Conservation (phyloP, 179 eudicot genomes). For the Beta lomatogona region DNA sequence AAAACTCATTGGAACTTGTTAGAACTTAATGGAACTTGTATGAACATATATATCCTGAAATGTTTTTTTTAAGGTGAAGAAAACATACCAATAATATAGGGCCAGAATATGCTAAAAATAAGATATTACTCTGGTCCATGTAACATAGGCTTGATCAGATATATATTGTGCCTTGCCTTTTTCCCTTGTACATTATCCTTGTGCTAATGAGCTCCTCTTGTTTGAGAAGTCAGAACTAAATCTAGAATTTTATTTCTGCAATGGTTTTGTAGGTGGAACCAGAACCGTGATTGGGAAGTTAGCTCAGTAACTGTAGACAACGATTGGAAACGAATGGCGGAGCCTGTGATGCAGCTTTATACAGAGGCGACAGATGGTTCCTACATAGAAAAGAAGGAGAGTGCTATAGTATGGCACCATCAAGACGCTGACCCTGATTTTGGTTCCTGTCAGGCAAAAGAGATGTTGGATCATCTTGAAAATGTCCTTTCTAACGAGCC, state of each 20-base stretch:
- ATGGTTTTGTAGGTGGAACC: slow-evolving; percentile 46
- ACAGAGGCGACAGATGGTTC: slow-evolving; percentile 68
- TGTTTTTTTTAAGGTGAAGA: neutral
- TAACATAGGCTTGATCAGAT: neutral
- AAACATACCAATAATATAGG: neutral
- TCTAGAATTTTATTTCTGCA: neutral
- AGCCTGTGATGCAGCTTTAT: slow-evolving; percentile 54
- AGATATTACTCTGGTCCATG: neutral
- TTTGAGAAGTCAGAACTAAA: no score
- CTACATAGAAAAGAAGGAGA: slow-evolving; percentile 54
- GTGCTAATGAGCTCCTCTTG: no score
- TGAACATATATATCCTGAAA: no score
- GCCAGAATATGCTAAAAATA: neutral
- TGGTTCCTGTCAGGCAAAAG: slow-evolving; percentile 58
- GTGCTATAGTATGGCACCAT: slow-evolving; percentile 66
- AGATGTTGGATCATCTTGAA: slow-evolving; percentile 49
- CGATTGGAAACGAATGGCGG: slow-evolving; percentile 54
- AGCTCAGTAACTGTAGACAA: slow-evolving; percentile 30
- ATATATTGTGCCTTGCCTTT: neutral
- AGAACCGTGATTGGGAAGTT: slow-evolving; percentile 47
- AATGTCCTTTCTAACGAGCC: slow-evolving; percentile 52
- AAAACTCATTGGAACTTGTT: no score
- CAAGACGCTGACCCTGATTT: slow-evolving; percentile 60
- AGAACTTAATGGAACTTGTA: no score
- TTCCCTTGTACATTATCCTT: neutral